Evolutionary conservation across 1,284 basidiomycete species (phyloP), one percentile per base, ranked within the genome.

Genomic region (Volvariella volvacea): DNA sequence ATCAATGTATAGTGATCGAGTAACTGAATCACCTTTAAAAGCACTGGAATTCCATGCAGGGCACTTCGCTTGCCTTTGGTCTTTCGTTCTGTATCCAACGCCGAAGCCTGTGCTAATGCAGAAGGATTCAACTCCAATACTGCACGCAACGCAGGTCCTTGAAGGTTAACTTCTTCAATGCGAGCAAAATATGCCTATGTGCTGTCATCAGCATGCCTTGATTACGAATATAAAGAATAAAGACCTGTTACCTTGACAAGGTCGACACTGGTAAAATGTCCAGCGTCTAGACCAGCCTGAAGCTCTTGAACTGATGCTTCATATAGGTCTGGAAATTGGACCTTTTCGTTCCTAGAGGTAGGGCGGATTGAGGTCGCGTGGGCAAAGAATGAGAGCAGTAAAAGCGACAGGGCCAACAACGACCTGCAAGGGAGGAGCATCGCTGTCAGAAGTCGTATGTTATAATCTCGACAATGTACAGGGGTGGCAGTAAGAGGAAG

Each of bases 81-180:
- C 17, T 61, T 61, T 2, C 83, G 66, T 53, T 85, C 82, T 1
- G 52, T 50, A 48, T 86, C 84, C 6, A 83, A 61, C 2, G 57
- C 61, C 0, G 67, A 70, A 8, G 80, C 79, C 55, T 79, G 66
- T n/a, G 51, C 50, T 8, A 83, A 56, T 1, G 81, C 83, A 12
- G 67, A 71, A 0, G 81, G 80, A 49, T 81, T 85, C 1, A 64
- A 66, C 54, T 85, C 81, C 28, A 86, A 65, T 1, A 88, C 69
- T 0, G 83, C 82, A 3, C 77, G 71, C 16, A 88, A 62, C 1
- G 58, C 58, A 2, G 82, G 74, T 0, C 81, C 81, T 46, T 77
- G 58, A n/a, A 76, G 53, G 53, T 87, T 85, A 34, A 85, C 83
- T 56, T 87, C 82, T 7, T 80, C 74, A 37, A 86, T 84, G 2